Evolutionary conservation across 2,329 filamentous ascomycete species (phyloP), one percentile per base, ranked within the genome.

Genomic region (Aschersonia sp.): DNA sequence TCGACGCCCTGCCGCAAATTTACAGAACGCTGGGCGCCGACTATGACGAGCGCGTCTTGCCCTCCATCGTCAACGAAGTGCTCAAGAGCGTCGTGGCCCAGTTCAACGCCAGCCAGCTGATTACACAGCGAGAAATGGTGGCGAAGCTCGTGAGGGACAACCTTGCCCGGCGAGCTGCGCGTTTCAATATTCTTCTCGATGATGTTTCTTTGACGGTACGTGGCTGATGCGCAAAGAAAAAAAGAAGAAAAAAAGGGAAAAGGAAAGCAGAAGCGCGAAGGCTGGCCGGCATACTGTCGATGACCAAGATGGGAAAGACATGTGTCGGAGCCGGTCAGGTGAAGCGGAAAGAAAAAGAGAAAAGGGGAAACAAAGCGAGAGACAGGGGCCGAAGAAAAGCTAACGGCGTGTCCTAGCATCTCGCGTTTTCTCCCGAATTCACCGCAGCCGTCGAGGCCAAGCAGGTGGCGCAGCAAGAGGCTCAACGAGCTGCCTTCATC

Each of bases 111-210:
- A 92, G 85, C 61, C 92, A 98, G 71, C 74, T 98, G 64, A 98
- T 98, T 68, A 98, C 92, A 30, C 92, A 98, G 77, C 84, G 92
- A 79, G 92, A 98, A 73, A 96, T 87, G 66, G 92, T 98, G 49
- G 88, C 87, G 49, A 79, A 78, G 62, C 73, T 98, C 51, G 92
- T 98, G 50, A 79, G 92, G 56, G 92, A 98, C 57, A 96, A 96
- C 69, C 71, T 98, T 53, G 84, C 92, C 39, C 79, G 84, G 66
- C 80, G 92, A 67, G 92, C 92, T 41, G 88, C 90, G 44, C 81
- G 88, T 52, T 98, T 98, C 74, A 98, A 98, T 69, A 97, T 98
- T 62, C 75, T 94, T 60, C 75, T 98, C 43, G 92, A 98, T 58
- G 92, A 98, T 75, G 92, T 98, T 29, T 98, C 92, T 6, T 69